A percentile compares a stretch with the other conserved stretches of the same genome.
Evolutionary conservation across 306 rosid species (phyloP).

Genomic region (Corylus heterophylla): DNA sequence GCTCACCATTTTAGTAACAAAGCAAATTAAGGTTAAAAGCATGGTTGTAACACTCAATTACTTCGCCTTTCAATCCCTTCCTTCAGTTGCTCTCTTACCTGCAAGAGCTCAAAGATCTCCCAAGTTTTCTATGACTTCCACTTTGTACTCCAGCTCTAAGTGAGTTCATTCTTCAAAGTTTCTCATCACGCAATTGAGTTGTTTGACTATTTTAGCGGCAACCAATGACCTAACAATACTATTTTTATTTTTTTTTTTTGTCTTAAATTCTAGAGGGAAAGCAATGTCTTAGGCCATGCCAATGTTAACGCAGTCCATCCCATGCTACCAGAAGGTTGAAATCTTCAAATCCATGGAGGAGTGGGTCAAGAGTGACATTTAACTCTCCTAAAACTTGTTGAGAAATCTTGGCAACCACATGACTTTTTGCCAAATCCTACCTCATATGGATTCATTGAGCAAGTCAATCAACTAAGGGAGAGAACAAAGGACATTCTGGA

Average conservation of each 20-base stretch:
- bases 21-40: neutral
- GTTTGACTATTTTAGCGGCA: neutral
- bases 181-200: too few species aligned
- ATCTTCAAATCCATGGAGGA: conserved; percentile 75
- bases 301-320: conserved; percentile 69
- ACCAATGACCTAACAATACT: too few species aligned
- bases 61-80: conserved; percentile 38
- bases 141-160: conserved; percentile 69
- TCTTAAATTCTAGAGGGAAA: conserved; percentile 38
- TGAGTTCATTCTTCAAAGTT: conserved; percentile 8
- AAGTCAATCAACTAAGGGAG: conserved; percentile 70
- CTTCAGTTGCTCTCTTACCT: conserved; percentile 52
- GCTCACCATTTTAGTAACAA: too few species aligned
- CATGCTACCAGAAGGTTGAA: conserved; percentile 75
- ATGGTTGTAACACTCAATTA: conserved; percentile 58
- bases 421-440: conserved; percentile 75
- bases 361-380: conserved; percentile 73
- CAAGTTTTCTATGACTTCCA: conserved; percentile 75
- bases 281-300: conserved; percentile 60
- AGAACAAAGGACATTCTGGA: conserved; percentile 78
- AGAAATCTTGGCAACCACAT: conserved; percentile 86
- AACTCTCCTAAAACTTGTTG: conserved; percentile 70
- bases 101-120: conserved; percentile 75
- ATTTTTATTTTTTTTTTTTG: too few species aligned
- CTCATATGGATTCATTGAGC: conserved; percentile 68